Percentiles rank a stretch among this genome's conserved stretches.
Conservation (phyloP, 2,329 filamentous ascomycete species). For the Cercospora sp. region DNA sequence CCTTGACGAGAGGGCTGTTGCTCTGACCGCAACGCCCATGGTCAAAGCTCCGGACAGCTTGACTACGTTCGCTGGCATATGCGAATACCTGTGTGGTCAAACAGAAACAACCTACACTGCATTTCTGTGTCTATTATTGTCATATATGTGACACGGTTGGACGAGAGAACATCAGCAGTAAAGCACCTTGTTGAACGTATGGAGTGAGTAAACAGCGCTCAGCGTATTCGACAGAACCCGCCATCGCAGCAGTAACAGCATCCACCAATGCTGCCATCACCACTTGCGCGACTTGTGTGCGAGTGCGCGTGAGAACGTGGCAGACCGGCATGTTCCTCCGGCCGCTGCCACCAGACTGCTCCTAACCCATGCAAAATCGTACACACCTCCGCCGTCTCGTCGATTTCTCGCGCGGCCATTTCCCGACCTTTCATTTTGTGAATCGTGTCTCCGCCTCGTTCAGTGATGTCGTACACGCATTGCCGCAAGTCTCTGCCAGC, state of each 20-base stretch:
- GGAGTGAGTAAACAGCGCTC: conserved; percentile 5
- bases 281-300: conserved; percentile 1
- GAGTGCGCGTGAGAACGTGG: conserved; percentile 2
- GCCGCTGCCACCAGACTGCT: conserved; percentile 1
- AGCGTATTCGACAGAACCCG: conserved; percentile 11
- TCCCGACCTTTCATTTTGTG: conserved; percentile 1
- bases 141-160: not conserved
- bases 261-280: conserved; percentile 9
- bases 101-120: not conserved
- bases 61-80: not conserved
- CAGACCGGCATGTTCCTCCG: not conserved
- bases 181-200: conserved; percentile 9
- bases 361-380: conserved; percentile 19
- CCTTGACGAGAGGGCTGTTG: not conserved
- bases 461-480: conserved; percentile 19
- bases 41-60: not conserved
- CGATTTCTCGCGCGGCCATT: not conserved
- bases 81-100: not conserved
- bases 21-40: not conserved
- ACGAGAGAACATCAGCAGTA: not conserved
- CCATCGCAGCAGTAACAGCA: conserved; percentile 5
- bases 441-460: conserved; percentile 9
- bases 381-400: conserved; percentile 10
- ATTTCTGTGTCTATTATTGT: not conserved
- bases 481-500: conserved; percentile 13